phyloP scores from a whole-genome alignment of 75 land plant genomes.

The Sequoiadendron giganteum region DNA sequence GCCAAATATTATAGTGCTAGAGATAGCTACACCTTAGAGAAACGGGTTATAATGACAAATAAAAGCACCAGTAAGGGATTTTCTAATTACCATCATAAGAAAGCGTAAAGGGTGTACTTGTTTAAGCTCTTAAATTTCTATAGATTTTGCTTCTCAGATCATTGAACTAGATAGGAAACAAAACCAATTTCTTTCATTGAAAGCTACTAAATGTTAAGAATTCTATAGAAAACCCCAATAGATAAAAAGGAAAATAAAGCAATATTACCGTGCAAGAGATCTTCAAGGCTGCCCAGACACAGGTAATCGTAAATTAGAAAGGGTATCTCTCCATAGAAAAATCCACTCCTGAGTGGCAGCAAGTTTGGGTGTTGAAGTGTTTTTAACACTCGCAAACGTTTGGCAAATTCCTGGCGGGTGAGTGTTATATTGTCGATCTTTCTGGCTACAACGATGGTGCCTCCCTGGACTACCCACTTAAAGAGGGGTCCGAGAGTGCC shows the following conservation, averaged over 20 bases:
- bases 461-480: slow-evolving; percentile 18
- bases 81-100: too few species aligned
- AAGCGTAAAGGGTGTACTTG: too few species aligned
- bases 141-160: too few species aligned
- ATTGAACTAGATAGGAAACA: too few species aligned
- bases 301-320: slow-evolving; percentile 15
- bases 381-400: slow-evolving; percentile 12
- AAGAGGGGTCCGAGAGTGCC: slow-evolving; percentile 25
- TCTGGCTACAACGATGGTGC: slow-evolving; percentile 12
- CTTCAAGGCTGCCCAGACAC: slow-evolving; percentile 29
- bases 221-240: neutral
- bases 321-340: slow-evolving; percentile 23
- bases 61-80: too few species aligned
- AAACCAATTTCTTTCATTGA: too few species aligned
- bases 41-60: too few species aligned
- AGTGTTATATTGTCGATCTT: slow-evolving; percentile 2
- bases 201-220: too few species aligned
- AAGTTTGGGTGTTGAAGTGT: neutral
- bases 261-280: slow-evolving; percentile 23
- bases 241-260: neutral
- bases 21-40: too few species aligned
- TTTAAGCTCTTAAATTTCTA: too few species aligned
- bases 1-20: too few species aligned
- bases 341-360: slow-evolving; percentile 3
- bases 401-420: neutral